A percentile compares a stretch with the other conserved stretches of the same genome.
These are phyloP conservation scores for Carex littledalei DNA, from an alignment of 176 grass and related monocot genomes.

Conservation along the genomic window DNA sequence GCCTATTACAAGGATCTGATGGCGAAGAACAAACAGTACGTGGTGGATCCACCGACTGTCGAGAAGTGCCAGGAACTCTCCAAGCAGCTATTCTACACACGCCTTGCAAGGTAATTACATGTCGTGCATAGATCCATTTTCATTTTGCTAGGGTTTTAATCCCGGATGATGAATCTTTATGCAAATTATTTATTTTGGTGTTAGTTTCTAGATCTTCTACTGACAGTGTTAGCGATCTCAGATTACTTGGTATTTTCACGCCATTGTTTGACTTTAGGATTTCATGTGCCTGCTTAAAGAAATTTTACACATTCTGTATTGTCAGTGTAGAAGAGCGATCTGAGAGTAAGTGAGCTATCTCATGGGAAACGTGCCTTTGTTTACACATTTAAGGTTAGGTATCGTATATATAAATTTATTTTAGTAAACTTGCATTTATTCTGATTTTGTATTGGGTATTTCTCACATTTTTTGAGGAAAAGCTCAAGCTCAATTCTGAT, in stretches of 20 bases:
- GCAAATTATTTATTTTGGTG: neutral
- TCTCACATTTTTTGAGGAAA: neutral
- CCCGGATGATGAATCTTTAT: neutral
- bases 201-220: conserved; percentile 7
- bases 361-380: neutral
- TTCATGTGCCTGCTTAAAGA: neutral
- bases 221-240: neutral
- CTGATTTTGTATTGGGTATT: neutral
- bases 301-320: neutral
- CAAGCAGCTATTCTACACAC: conserved; percentile 95
- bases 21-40: conserved; percentile 73
- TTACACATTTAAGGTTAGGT: neutral
- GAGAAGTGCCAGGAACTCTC: conserved; percentile 77
- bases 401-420: neutral
- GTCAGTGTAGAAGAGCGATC: neutral
- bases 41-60: conserved; percentile 56
- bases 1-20: conserved; percentile 68
- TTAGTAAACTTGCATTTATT: neutral
- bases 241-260: neutral
- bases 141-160: neutral
- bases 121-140: neutral
- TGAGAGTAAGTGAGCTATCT: neutral
- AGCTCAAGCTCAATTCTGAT: neutral
- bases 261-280: neutral
- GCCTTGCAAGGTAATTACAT: conserved; percentile 48